Evolutionary conservation across 169 alveolate genomes (phyloP), one percentile per base, ranked within the genome.

Genomic region (Eimeria maxima): DNA sequence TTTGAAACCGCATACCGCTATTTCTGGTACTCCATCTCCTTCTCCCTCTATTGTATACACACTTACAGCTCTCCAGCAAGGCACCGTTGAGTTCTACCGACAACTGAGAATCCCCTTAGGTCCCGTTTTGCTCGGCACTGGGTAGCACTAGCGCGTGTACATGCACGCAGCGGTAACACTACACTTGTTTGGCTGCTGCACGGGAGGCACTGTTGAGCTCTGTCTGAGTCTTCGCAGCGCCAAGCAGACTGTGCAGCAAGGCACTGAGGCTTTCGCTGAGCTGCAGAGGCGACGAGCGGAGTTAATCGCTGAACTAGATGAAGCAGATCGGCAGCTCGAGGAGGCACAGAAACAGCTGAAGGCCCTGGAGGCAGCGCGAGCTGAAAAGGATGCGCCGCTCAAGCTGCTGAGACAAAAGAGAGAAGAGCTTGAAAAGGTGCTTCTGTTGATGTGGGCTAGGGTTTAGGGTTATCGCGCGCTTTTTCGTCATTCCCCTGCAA

Each of bases 1-100:
- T 89, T 89, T 76, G 95, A 89, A 22, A 69, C 81, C 18, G 95
- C 95, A 7, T 89, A 89, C 86, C 95, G 95, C 87, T 89, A 65
- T 80, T 89, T 60, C 87, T 69, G 95, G 95, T 71, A 16, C 63
- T 11, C 22, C 18, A 11, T 53, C 63, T 16, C 63, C 63, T 11
- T 53, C 18, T 0, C 22, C 63, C 2, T 0, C 63, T 0, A 1
- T 53, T 16, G 18, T 53, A 6, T 53, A 53, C 0, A 53, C 63
- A 1, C 63, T 16, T 16, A 3, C 18, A 53, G 63, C 18, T 53
- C 63, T 16, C 63, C 22, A 1, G 2, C 63, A 53, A 16, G 63
- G 3, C 63, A 11, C 18, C 22, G 63, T 53, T 53, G 63, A 8
- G 63, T 16, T 53, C 6, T 16, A 16, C 3, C 18, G 63, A 8